These are phyloP conservation scores for Aureobasidium sp. DNA, from an alignment of 2,329 filamentous ascomycete species.

Conservation along the genomic window DNA sequence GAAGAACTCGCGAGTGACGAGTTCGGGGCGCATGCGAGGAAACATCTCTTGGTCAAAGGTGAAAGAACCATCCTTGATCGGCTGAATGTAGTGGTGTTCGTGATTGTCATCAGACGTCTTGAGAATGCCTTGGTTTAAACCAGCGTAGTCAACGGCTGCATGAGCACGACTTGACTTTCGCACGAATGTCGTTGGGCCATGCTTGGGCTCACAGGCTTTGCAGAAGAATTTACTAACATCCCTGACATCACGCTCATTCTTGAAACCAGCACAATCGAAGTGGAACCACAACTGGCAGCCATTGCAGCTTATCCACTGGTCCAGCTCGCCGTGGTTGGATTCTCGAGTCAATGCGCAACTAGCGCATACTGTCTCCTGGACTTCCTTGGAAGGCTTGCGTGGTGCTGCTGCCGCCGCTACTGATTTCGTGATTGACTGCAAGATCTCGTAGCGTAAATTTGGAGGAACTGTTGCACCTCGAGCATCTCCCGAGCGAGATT, in stretches of 20 bases:
- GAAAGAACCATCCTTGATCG: conserved; percentile 59
- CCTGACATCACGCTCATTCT: conserved; percentile 55
- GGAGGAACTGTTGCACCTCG: conserved; percentile 15
- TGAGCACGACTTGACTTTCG: conserved; percentile 60
- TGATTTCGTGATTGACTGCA: conserved; percentile 1
- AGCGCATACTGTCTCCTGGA: conserved; percentile 46
- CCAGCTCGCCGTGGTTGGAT: conserved; percentile 45
- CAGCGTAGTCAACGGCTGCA: conserved; percentile 61
- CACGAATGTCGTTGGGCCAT: conserved; percentile 59
- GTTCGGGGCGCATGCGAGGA: conserved; percentile 55
- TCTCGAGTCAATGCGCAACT: conserved; percentile 51
- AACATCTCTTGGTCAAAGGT: conserved; percentile 56
- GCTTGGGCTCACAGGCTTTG: conserved; percentile 49
- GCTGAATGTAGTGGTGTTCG: conserved; percentile 62
- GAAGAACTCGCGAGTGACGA: conserved; percentile 57
- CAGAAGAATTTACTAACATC: conserved; percentile 65
- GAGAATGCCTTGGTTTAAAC: conserved; percentile 58
- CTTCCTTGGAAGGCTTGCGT: conserved; percentile 19
- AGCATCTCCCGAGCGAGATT: background rate
- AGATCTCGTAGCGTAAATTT: conserved; percentile 12
- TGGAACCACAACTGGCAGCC: conserved; percentile 64
- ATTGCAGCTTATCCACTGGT: conserved; percentile 62
- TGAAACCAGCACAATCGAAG: conserved; percentile 60
- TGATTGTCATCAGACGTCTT: conserved; percentile 58
- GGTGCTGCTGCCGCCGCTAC: background rate